These are phyloP conservation scores for Paulownia fortunei DNA, from an alignment of 257 asterid species.

Conservation along the genomic window DNA sequence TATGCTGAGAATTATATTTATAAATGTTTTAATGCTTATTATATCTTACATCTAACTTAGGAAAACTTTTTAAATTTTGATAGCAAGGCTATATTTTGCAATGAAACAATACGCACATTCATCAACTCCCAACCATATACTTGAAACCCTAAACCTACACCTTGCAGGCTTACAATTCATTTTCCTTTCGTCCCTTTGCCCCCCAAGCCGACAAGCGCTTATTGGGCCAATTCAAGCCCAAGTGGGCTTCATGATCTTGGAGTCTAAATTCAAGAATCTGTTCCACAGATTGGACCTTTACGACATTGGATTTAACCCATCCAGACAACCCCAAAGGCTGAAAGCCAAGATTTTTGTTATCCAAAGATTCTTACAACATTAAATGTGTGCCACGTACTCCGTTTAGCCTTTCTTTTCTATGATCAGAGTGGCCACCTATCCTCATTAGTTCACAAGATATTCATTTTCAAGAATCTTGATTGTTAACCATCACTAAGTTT, in stretches of 20 bases:
- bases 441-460: background rate
- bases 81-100: background rate
- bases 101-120: background rate
- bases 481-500: background rate
- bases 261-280: background rate
- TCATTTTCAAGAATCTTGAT: background rate
- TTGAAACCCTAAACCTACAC: background rate
- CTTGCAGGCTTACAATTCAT: background rate
- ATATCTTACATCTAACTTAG: background rate
- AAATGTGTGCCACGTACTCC: conserved; percentile 39
- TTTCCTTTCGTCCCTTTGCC: background rate
- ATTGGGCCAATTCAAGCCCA: background rate
- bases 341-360: conserved; percentile 21
- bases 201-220: background rate
- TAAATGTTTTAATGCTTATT: background rate
- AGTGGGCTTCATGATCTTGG: background rate
- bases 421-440: conserved; percentile 26
- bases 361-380: conserved; percentile 27
- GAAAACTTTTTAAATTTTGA: background rate
- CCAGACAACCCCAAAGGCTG: too few species aligned
- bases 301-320: background rate
- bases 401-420: conserved; percentile 15
- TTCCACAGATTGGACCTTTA: background rate
- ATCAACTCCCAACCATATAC: background rate
- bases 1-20: too few species aligned